phyloP scores from a whole-genome alignment of 768 basidiomycete species.

The Amanita subjunquillea region DNA sequence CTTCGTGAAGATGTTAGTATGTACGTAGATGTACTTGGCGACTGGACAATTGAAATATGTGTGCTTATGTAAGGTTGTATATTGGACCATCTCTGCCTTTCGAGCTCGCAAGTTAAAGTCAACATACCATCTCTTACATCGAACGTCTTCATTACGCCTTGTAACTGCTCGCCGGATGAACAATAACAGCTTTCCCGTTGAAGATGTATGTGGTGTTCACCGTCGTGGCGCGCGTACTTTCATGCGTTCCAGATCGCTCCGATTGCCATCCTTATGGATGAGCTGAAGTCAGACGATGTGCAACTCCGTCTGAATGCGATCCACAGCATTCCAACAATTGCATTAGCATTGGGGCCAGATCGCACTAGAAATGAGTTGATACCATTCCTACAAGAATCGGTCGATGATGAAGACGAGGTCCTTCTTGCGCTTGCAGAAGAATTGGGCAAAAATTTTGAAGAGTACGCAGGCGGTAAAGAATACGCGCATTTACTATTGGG shows the following conservation, averaged over 20 bases:
- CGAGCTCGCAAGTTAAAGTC: no score
- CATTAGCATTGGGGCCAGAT: slow-evolving; percentile 89
- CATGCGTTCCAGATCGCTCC: slow-evolving; percentile 61
- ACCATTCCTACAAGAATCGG: slow-evolving; percentile 96
- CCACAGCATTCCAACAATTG: slow-evolving; percentile 95
- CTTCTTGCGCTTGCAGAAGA: slow-evolving; percentile 93
- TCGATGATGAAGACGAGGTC: slow-evolving; percentile 99
- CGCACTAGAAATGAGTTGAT: slow-evolving; percentile 93
- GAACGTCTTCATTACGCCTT: no score
- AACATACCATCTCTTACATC: no score
- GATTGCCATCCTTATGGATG: slow-evolving; percentile 96
- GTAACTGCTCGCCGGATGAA: neutral
- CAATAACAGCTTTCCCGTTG: slow-evolving; percentile 32
- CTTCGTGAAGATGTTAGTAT: slow-evolving; percentile 19
- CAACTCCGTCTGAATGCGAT: slow-evolving; percentile 94
- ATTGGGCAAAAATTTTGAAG: slow-evolving; percentile 82
- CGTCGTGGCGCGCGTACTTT: slow-evolving; percentile 12
- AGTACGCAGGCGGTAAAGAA: slow-evolving; percentile 88
- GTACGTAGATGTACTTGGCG: neutral
- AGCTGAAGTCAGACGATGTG: slow-evolving; percentile 95
- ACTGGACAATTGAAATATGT: no score
- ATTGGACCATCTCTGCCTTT: no score
- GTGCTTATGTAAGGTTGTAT: no score
- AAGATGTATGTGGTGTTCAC: slow-evolving; percentile 45
- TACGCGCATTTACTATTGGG: slow-evolving; percentile 82